Evolutionary conservation across 768 basidiomycete genomes (phyloP), one percentile per base, ranked within the genome.

Genomic region (Saitozyma sp.): DNA sequence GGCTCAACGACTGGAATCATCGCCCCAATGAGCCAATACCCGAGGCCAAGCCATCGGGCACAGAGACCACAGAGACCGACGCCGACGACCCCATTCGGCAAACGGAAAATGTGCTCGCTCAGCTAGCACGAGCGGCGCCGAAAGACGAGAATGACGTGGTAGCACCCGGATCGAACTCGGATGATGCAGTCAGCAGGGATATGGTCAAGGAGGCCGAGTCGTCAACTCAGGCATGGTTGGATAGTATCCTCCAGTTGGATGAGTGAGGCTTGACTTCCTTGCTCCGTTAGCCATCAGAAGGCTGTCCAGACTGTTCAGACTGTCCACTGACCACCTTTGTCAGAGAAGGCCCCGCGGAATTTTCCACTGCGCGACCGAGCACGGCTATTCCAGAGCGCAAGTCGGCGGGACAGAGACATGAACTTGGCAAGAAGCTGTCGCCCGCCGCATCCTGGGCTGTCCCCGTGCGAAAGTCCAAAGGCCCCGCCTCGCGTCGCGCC

Each of bases 161-260:
- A 29, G 29, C 5, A 29, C 29, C 29, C 29, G 29, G 2, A 29
- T 29, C 2, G 29, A 29, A 50, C 2, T 10, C 17, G 9, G n/a
- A n/a, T 9, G 9, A n/a, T 50, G n/a, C 1, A 17, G 49, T 59
- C 37, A 59, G 58, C 29, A 50, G 58, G 50, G 58, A 59, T 51
- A 59, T 59, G 58, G 29, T 49, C 8, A 40, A 13, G 3, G 50
- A 59, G 29, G 58, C 58, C 2, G 58, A 59, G 17, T 59, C 58
- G 16, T 59, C 58, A 0, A 50, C 46, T 14, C 14, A 48, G 14
- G 14, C 46, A 48, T 48, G 46, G 46, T 48, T 48, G 46, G 2
- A 48, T 2, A 48, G 46, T 48, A 3, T 48, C 14, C 46, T 48
- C 19, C 14, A 48, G 46, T 17, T 14, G 17, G 6, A 48, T 2